A percentile compares a stretch with the other conserved stretches of the same genome.
These are phyloP conservation scores for Fusarium anthophilum DNA, from an alignment of 2,329 filamentous ascomycete species.

Conservation along the genomic window DNA sequence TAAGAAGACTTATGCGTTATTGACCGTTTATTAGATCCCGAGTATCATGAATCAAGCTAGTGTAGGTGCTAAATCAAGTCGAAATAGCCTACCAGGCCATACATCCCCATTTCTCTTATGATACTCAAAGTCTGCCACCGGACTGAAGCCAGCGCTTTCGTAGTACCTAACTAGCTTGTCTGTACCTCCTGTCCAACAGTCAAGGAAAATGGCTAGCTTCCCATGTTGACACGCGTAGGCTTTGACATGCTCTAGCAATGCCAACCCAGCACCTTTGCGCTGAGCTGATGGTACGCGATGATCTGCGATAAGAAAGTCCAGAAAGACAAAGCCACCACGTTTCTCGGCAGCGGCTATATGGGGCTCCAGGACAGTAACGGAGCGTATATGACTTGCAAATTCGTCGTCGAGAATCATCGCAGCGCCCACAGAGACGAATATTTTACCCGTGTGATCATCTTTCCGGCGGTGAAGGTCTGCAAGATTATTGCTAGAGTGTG, in stretches of 20 bases:
- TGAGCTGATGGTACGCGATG: background rate
- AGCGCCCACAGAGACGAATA: fast-evolving
- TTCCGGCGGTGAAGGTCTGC: fast-evolving
- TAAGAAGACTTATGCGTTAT: fast-evolving
- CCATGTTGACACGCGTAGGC: background rate
- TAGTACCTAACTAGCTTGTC: background rate
- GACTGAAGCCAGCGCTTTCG: background rate
- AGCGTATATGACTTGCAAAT: background rate
- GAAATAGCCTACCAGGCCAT: background rate
- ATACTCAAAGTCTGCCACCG: background rate
- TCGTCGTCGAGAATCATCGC: background rate
- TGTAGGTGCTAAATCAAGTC: fast-evolving
- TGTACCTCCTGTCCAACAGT: background rate
- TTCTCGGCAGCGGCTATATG: background rate
- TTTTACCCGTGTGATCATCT: fast-evolving
- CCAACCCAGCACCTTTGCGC: background rate
- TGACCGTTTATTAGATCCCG: fast-evolving
- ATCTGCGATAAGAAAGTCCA: background rate
- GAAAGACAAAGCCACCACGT: background rate
- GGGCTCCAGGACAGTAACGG: fast-evolving
- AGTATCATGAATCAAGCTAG: fast-evolving
- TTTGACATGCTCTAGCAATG: background rate
- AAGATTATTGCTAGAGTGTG: fast-evolving
- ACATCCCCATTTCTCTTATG: background rate
- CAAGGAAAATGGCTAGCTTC: background rate